Evolutionary conservation across 164 flowering plant species (phyloP).

Genomic region (Umbilicus rupestris): DNA sequence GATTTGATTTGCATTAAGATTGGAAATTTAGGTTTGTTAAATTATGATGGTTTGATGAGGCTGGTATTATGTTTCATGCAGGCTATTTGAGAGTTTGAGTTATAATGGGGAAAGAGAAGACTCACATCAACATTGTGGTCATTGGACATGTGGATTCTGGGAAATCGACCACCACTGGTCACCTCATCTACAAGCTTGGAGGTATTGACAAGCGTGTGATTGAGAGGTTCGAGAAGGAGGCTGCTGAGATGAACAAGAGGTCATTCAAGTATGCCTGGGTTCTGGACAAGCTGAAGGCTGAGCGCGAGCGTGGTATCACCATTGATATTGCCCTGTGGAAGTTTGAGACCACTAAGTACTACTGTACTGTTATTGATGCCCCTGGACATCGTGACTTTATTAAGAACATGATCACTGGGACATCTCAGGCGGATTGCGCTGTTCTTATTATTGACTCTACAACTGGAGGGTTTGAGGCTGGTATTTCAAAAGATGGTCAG

Average conservation of each 20-base stretch:
- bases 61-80: too few species aligned
- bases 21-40: too few species aligned
- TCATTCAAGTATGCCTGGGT: constrained; percentile 13
- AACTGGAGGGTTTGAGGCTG: constrained; percentile 13
- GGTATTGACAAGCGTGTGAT: constrained; percentile 17
- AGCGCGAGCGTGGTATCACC: constrained; percentile 12
- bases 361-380: constrained; percentile 12
- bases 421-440: constrained; percentile 12
- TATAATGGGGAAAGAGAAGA: constrained; percentile 13
- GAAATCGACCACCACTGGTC: constrained; percentile 12
- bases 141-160: constrained; percentile 14
- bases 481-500: constrained; percentile 12
- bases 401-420: constrained; percentile 12
- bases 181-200: constrained; percentile 15
- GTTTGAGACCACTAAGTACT: constrained; percentile 11
- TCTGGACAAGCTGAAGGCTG: constrained; percentile 13
- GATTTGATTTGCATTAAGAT: too few species aligned
- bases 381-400: constrained; percentile 12
- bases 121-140: constrained; percentile 13
- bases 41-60: too few species aligned
- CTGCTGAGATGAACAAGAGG: constrained; percentile 14
- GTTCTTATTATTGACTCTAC: constrained; percentile 12
- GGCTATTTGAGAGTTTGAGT: neutral
- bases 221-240: constrained; percentile 16
- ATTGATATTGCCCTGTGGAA: constrained; percentile 13